These are phyloP conservation scores for Pythium brachiatum DNA, from an alignment of 352 stramenopile species.

Conservation along the genomic window DNA sequence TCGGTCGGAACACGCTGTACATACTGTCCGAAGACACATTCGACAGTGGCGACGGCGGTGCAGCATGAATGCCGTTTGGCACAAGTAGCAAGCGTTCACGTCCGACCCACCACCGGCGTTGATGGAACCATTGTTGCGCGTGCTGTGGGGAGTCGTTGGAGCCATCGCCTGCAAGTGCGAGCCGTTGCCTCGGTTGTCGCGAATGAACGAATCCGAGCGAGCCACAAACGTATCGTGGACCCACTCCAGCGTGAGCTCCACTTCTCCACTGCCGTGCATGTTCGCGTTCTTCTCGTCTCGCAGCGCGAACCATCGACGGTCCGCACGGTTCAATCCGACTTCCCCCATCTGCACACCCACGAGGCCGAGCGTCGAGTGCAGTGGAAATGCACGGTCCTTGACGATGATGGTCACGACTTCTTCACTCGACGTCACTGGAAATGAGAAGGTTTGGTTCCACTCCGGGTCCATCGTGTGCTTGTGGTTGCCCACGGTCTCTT, in stretches of 20 bases:
- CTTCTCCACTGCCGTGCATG: slow-evolving; percentile 71
- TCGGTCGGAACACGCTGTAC: slow-evolving; percentile 81
- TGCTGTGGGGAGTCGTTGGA: not conserved
- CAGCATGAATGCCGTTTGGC: slow-evolving; percentile 76
- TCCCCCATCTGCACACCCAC: slow-evolving; percentile 77
- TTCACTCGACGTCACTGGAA: slow-evolving; percentile 76
- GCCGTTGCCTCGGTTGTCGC: slow-evolving; percentile 42
- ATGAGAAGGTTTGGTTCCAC: slow-evolving; percentile 90
- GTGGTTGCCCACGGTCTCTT: slow-evolving; percentile 83
- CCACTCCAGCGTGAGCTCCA: slow-evolving; percentile 90
- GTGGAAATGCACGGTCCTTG: slow-evolving; percentile 72
- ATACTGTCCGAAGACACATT: slow-evolving; percentile 84
- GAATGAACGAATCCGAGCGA: slow-evolving; percentile 82
- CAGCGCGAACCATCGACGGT: slow-evolving; percentile 78
- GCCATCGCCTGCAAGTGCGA: not conserved
- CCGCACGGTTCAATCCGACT: slow-evolving; percentile 73
- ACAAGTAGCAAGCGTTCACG: slow-evolving; percentile 79
- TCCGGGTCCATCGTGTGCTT: slow-evolving; percentile 89
- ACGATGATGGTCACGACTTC: slow-evolving; percentile 65
- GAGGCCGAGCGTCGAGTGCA: slow-evolving; percentile 74
- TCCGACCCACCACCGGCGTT: slow-evolving; percentile 21
- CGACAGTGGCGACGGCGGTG: slow-evolving; percentile 80
- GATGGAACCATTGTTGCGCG: slow-evolving; percentile 17
- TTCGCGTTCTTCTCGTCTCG: slow-evolving; percentile 65
- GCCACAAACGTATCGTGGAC: slow-evolving; percentile 89